A percentile compares a stretch with the other conserved stretches of the same genome.
phyloP scores from a whole-genome alignment of 352 stramenopile genomes.

The Phytophthora tentaculata region DNA sequence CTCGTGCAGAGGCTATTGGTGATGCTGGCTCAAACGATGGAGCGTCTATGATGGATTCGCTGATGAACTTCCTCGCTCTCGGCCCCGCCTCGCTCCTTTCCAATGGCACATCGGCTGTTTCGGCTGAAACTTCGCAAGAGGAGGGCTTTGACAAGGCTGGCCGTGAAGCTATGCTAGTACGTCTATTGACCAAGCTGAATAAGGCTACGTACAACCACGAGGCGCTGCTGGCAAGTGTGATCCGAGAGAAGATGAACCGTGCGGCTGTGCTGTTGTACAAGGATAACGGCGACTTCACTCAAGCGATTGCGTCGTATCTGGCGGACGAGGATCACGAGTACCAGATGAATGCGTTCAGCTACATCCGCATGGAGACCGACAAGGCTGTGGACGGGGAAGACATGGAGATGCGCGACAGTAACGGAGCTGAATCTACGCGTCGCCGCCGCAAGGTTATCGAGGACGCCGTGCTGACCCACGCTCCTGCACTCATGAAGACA shows the following conservation, averaged over 20 bases:
- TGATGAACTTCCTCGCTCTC: slow-evolving; percentile 89
- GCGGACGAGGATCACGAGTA: slow-evolving; percentile 83
- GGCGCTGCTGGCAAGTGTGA: slow-evolving; percentile 75
- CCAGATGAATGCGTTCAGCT: slow-evolving; percentile 85
- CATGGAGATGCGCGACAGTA: slow-evolving; percentile 47
- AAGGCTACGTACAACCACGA: slow-evolving; percentile 85
- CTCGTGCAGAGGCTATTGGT: slow-evolving; percentile 61
- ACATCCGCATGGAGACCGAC: slow-evolving; percentile 74
- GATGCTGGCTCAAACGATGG: slow-evolving; percentile 47
- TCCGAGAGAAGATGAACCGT: slow-evolving; percentile 81
- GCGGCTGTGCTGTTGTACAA: slow-evolving; percentile 86
- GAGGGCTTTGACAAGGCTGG: slow-evolving; percentile 86
- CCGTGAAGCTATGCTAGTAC: slow-evolving; percentile 84
- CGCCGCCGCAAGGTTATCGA: slow-evolving; percentile 75
- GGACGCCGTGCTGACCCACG: slow-evolving; percentile 76
- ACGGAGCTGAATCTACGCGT: slow-evolving; percentile 35
- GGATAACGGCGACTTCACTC: slow-evolving; percentile 73
- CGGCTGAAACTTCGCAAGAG: slow-evolving; percentile 65
- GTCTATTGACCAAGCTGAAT: slow-evolving; percentile 83
- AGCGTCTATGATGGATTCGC: slow-evolving; percentile 85
- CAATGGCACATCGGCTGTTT: slow-evolving; percentile 46
- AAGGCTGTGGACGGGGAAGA: slow-evolving; percentile 53
- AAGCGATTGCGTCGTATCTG: slow-evolving; percentile 83
- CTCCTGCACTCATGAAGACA: slow-evolving; percentile 86
- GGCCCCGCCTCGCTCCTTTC: slow-evolving; percentile 71